These are phyloP conservation scores for Xylaria sp. DNA, from an alignment of 2,329 filamentous ascomycete genomes.

Conservation along the genomic window DNA sequence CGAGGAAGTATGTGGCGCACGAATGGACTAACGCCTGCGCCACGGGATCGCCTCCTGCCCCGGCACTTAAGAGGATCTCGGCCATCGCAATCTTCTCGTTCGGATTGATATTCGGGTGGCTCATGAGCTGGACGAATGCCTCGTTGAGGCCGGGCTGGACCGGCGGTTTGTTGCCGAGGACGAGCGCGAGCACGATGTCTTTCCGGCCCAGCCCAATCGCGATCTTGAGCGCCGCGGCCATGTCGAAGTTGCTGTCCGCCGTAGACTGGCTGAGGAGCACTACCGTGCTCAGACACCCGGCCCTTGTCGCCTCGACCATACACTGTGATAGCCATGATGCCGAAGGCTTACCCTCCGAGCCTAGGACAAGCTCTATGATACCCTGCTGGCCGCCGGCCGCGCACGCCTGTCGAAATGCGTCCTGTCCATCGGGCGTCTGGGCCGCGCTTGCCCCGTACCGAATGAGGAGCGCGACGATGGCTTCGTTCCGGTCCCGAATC, in stretches of 20 bases:
- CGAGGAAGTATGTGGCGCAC: constrained; percentile 52
- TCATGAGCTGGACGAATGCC: constrained; percentile 52
- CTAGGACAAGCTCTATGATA: constrained; percentile 52
- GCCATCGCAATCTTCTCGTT: constrained; percentile 55
- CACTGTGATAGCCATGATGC: constrained; percentile 49
- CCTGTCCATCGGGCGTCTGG: constrained; percentile 52
- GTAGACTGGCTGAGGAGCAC: constrained; percentile 53
- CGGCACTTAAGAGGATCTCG: constrained; percentile 61
- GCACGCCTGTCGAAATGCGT: constrained; percentile 57
- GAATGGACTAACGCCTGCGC: constrained; percentile 53
- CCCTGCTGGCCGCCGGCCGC: constrained; percentile 47
- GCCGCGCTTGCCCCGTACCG: constrained; percentile 53
- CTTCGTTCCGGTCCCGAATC: constrained; percentile 46
- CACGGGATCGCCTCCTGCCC: constrained; percentile 55
- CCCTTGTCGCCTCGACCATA: constrained; percentile 54
- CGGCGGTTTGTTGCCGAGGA: constrained; percentile 57
- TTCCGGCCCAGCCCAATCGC: constrained; percentile 53
- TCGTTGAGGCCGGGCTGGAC: constrained; percentile 50
- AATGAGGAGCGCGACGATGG: constrained; percentile 52
- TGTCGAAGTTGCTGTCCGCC: constrained; percentile 56
- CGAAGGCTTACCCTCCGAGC: constrained; percentile 51
- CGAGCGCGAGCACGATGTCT: constrained; percentile 58
- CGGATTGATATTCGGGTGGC: constrained; percentile 49
- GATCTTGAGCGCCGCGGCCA: constrained; percentile 54
- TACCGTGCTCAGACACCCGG: constrained; percentile 55